Base-by-base conservation (phyloP, 176 grass and related monocot species). In the Panicum miliaceum region DNA sequence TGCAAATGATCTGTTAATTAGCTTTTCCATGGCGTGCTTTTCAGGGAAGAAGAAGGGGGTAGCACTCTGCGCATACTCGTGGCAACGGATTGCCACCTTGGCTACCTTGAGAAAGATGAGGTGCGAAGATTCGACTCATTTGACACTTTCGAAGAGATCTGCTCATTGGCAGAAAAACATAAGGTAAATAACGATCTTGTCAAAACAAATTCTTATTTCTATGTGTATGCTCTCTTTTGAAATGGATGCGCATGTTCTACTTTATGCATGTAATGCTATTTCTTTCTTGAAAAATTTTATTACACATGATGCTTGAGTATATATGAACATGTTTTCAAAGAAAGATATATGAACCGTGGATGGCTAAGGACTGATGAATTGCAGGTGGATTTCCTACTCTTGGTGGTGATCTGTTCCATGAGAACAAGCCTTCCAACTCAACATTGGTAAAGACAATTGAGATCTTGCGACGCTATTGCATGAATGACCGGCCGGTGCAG, bases 71-170 rank as follows among this genome's bases (percentile, higher is more conserved):
- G 89, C 52, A 84, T 95, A 57, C 54, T 98, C 0, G 74, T 98
- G 2, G 92, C 92, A 0, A 93, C 87, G 9, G 91, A 93, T 57
- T 98, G 92, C 52, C 92, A 98, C 74, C 79, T 98, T 12, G 95
- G 95, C 52, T 98, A 91, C 61, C 85, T 98, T 9, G 95, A 98
- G 84, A 94, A 98, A 48, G 95, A 98, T 52, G 92, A 98, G 89
- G 68, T 93, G 58, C 82, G 91, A 37, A 76, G 89, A 27, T 90
- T 92, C 8, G 95, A 95, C 32, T 93, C 92, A 1, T 98, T 98
- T 38, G 76, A 82, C 25, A 84, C 92, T 4, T 98, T 98, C 71
- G 91, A 98, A 69, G 95, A 95, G 50, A 93, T 98, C 22, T 98
- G 89, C 51, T 91, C 92, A 57, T 67, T 93, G n/a, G 95, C 91